Conservation (phyloP, 768 basidiomycete species). For the Brasilioporus rufonigricans region DNA sequence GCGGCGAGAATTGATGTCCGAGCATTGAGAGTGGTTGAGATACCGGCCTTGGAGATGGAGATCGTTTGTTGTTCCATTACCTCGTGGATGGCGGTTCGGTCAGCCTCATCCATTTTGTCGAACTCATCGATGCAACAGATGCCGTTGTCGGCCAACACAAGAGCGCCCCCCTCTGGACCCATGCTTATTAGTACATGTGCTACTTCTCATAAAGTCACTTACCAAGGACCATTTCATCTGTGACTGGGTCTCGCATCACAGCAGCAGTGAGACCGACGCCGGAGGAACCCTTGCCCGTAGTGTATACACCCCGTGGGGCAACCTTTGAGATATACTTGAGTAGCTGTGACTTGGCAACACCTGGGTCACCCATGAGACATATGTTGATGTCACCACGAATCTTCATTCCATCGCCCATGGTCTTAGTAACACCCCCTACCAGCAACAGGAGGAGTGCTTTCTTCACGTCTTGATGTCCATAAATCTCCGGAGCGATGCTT, state of each 20-base stretch:
- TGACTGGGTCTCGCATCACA: slow-evolving; percentile 98
- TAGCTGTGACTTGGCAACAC: slow-evolving; percentile 97
- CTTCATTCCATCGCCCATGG: slow-evolving; percentile 96
- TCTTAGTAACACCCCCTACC: slow-evolving; percentile 95
- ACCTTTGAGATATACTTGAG: slow-evolving; percentile 99
- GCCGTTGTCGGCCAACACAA: slow-evolving; percentile 97
- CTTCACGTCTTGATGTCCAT: slow-evolving; percentile 96
- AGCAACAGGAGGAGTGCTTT: slow-evolving; percentile 90
- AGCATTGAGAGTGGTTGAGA: slow-evolving; percentile 96
- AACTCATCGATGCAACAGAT: slow-evolving; percentile 99
- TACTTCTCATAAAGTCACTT: slow-evolving; percentile 30
- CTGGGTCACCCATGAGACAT: slow-evolving; percentile 99
- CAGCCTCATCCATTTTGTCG: slow-evolving; percentile 99
- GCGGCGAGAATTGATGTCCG: slow-evolving; percentile 97
- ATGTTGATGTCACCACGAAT: slow-evolving; percentile 97
- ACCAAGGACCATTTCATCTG: slow-evolving; percentile 99
- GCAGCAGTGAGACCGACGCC: slow-evolving; percentile 99
- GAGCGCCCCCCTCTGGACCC: slow-evolving; percentile 90
- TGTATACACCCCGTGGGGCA: slow-evolving; percentile 96
- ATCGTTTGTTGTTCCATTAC: slow-evolving; percentile 99
- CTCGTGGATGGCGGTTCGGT: slow-evolving; percentile 98
- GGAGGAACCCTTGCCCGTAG: slow-evolving; percentile 97
- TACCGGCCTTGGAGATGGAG: slow-evolving; percentile 98
- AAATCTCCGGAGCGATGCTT: slow-evolving; percentile 98
- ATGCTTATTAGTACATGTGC: slow-evolving; percentile 9